Base-by-base conservation (phyloP, 495 filamentous ascomycete genomes). In the Penicillium canescens region DNA sequence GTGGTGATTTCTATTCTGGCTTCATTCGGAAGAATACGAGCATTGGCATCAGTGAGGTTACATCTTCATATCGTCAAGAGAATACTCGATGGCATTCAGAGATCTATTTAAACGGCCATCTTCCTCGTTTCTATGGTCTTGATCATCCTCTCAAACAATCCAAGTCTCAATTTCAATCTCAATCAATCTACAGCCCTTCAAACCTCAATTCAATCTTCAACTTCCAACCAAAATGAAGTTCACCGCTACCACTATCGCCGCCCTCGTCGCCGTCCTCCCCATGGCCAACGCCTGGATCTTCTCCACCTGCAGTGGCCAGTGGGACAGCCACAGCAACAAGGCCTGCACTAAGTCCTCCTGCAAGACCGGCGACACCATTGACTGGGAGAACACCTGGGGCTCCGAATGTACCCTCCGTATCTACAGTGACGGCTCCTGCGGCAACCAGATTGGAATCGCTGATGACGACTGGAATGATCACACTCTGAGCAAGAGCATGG, bases 221-320 rank as follows among this genome's bases (percentile, higher is more conserved):
- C 9, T 46, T 34, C 28, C 8, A 24, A 34, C 9, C 33, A 54
- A 46, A 41, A 46, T 54, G 51, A 54, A 54, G 35, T 54, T 54
- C 51, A 38, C 42, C 14, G 9, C 53, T 7, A 45, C 53, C 34
- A 45, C 34, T 34, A 39, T 56, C 46, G 46, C 53, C 23, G n/a
- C 46, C 14, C 39, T 56, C 34, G 11, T 44, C 21, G 26, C 53
- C 33, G 46, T 50, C 10, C 53, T 50, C 3, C 53, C 53, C 33
- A 56, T 56, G 53, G 39, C 53, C 40, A 56, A 56, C 34, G 53
- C 53, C 46, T 56, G 53, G 53, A 56, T 56, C 53, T 56, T 56
- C 46, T 37, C 46, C 40, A 56, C 34, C 41, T 26, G 46, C 46
- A 41, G 39, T 33, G 40, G 41, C 11, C 53, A 56, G 38, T 56